Evolutionary conservation across 2,329 filamentous ascomycete species (phyloP).

Genomic region (Colletotrichum sp.): DNA sequence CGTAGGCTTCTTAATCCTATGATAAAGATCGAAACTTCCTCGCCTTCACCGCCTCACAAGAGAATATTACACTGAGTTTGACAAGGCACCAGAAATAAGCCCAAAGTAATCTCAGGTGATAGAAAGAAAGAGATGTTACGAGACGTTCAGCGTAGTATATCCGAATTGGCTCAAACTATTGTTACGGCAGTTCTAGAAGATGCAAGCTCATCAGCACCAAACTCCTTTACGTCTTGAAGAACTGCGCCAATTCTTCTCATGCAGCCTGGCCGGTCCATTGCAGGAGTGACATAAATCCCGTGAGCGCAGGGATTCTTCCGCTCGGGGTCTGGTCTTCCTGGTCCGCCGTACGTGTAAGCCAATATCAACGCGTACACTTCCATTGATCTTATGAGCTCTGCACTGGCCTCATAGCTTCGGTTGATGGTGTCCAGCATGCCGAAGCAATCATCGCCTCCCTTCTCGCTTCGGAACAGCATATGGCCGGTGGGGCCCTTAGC

Average conservation of each 20-base stretch:
- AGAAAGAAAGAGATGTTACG: not conserved
- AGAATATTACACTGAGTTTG: too few species aligned
- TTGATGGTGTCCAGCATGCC: not conserved
- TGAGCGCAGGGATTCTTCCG: not conserved
- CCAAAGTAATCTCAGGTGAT: not conserved
- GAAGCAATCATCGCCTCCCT: not conserved
- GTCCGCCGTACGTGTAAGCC: not conserved
- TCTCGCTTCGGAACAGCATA: not conserved
- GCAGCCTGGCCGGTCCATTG: not conserved
- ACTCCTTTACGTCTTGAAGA: not conserved
- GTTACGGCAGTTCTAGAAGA: not conserved
- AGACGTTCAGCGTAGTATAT: not conserved
- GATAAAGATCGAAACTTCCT: not conserved
- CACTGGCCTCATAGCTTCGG: not conserved
- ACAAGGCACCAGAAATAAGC: too few species aligned
- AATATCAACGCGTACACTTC: not conserved
- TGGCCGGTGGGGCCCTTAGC: not conserved
- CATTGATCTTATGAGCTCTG: not conserved
- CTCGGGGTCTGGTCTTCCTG: not conserved
- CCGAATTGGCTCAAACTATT: not conserved
- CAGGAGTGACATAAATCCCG: not conserved
- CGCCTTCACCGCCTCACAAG: not conserved
- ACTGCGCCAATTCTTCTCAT: not conserved
- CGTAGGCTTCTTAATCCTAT: not conserved
- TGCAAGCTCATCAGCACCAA: not conserved